These are phyloP conservation scores for Kwoniella dendrophila DNA, from an alignment of 768 basidiomycete species.

Conservation along the genomic window DNA sequence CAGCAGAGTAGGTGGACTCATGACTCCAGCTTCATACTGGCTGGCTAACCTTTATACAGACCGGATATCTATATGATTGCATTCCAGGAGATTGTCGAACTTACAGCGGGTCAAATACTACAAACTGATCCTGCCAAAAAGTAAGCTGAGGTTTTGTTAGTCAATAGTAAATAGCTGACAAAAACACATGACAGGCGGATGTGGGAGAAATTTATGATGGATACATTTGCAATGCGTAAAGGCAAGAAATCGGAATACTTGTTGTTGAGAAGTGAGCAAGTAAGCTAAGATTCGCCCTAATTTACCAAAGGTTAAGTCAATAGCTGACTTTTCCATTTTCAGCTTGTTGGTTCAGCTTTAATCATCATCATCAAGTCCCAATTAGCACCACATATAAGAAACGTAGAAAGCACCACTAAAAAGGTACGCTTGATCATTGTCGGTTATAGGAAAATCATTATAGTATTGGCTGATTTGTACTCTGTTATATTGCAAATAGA, in stretches of 20 bases:
- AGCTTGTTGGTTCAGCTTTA: constrained; percentile 94
- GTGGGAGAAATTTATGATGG: constrained; percentile 82
- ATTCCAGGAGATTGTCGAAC: constrained; percentile 95
- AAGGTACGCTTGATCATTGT: constrained; percentile 68
- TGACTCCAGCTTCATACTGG: not conserved
- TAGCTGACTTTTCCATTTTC: constrained; percentile 18
- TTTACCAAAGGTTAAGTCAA: not conserved
- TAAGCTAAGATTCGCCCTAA: constrained; percentile 49
- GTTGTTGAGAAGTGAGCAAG: constrained; percentile 89
- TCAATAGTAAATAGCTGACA: not conserved
- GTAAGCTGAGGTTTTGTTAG: constrained; percentile 56
- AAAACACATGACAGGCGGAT: constrained; percentile 64
- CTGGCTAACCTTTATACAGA: constrained; percentile 6
- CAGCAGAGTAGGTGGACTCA: constrained; percentile 61
- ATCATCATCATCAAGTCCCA: constrained; percentile 79
- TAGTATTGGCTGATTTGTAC: constrained; percentile 6
- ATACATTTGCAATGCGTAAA: constrained; percentile 72
- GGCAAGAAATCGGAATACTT: constrained; percentile 75
- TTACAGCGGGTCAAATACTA: constrained; percentile 96
- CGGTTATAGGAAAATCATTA: too few relatives aligned
- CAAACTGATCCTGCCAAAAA: constrained; percentile 93
- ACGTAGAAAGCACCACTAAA: constrained; percentile 86
- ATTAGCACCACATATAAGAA: constrained; percentile 75
- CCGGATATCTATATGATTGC: constrained; percentile 85
- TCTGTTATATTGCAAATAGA: constrained; percentile 45